Evolutionary conservation across 768 basidiomycete genomes (phyloP).

Genomic region (Rhodocollybia butyracea): DNA sequence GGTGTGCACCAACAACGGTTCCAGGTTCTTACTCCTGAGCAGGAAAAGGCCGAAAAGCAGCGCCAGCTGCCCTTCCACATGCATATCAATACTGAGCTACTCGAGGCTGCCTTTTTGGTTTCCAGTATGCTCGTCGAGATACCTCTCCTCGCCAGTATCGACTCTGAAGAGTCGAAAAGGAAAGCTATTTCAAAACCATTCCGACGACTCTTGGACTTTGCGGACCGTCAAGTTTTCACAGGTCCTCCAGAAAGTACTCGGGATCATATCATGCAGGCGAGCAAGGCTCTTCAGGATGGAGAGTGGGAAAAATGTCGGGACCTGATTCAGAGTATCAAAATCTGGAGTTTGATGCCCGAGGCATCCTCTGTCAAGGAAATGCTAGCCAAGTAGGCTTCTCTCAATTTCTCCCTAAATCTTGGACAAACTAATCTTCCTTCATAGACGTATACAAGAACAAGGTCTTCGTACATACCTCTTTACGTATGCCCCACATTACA

Average conservation of each 20-base stretch:
- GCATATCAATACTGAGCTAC: constrained; percentile 97
- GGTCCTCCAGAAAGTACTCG: constrained; percentile 98
- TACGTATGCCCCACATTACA: constrained; percentile 95
- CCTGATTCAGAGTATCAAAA: constrained; percentile 92
- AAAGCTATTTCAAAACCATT: constrained; percentile 96
- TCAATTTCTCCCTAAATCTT: background rate
- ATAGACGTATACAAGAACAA: constrained; percentile 96
- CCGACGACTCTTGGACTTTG: constrained; percentile 91
- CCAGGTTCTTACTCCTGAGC: constrained; percentile 85
- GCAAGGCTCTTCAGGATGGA: constrained; percentile 92
- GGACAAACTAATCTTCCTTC: constrained; percentile 11
- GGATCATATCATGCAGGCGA: constrained; percentile 99
- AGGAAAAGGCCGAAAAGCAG: constrained; percentile 95
- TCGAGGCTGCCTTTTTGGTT: constrained; percentile 96
- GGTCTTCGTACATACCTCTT: constrained; percentile 95
- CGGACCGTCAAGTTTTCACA: constrained; percentile 95
- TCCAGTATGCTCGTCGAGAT: constrained; percentile 99
- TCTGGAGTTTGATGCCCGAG: constrained; percentile 97
- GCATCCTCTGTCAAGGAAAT: constrained; percentile 86
- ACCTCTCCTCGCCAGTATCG: constrained; percentile 89
- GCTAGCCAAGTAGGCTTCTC: constrained; percentile 72
- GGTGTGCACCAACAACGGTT: constrained; percentile 92
- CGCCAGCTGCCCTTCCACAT: constrained; percentile 98
- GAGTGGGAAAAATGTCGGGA: constrained; percentile 97
- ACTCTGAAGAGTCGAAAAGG: constrained; percentile 90